Evolutionary conservation across 768 basidiomycete genomes (phyloP), one percentile per base, ranked within the genome.

Genomic region (Mycena metata): DNA sequence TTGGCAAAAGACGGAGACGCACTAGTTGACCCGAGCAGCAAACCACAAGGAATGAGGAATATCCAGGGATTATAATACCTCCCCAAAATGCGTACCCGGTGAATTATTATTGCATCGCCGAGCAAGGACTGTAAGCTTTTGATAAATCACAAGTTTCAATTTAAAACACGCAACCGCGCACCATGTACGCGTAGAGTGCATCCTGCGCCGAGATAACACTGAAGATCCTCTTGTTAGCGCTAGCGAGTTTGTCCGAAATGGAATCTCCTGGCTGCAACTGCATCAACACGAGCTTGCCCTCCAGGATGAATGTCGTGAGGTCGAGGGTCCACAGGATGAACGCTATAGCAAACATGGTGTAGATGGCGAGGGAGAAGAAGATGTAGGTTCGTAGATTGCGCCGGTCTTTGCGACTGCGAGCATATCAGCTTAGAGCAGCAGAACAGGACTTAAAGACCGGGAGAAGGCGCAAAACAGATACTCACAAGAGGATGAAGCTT

Each of bases 121-220:
- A 71, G 15, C 9, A 71, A 12, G 24, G 70, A 36, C 70, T 71
- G 43, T 11, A 51, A 12, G 33, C 1, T 3, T 36, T 16, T 21
- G 16, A 13, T 24, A 3, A 47, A 3, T 41, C 5, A 21, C 9
- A 11, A 17, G 12, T 21, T 8, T 24, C 2, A 35, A 2, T 2
- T 3, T 1, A 13, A 13, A 59, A 43, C 5, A 11, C 3, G 16
- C 21, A 39, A 56, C 13, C 2, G 42, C 65, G 15, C 3, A 71
- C 69, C 69, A 67, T 60, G 24, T 64, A 71, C 11, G 65, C 66
- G n/a, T 71, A 71, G 1, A 71, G 49, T 8, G 61, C 66, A 16
- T 57, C 60, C n/a, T 50, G 47, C 33, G 57, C 65, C 1, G 61
- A 17, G 4, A 15, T 16, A 8, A 67, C 3, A 5, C 35, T 33